Conservation (phyloP, 768 basidiomycete species). For the Kondoa malvinella region DNA sequence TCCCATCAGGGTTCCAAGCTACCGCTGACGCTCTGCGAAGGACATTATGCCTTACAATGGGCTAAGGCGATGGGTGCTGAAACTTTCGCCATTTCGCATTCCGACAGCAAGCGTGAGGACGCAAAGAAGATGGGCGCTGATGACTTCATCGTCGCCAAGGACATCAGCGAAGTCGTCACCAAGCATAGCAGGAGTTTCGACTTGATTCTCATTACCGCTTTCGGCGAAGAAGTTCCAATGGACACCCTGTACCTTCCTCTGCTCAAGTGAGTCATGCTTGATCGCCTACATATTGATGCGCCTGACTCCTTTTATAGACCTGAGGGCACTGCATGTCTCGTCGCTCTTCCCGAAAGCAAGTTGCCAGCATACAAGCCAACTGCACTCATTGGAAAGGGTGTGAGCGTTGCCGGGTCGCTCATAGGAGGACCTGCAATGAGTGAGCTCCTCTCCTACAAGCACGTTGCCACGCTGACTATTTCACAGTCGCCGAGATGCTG, state of each 20-base stretch:
- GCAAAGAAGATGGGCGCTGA: conserved; percentile 44
- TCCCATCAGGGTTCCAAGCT: conserved; percentile 5
- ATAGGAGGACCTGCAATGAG: too few relatives aligned
- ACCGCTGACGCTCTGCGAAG: neutral
- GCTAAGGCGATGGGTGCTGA: conserved; percentile 26
- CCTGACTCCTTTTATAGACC: too few relatives aligned
- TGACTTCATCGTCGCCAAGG: conserved; percentile 39
- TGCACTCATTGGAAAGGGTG: neutral
- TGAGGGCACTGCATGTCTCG: neutral
- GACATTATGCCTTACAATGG: neutral
- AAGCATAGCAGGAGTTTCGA: neutral
- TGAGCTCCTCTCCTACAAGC: too few relatives aligned
- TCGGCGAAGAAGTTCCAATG: neutral
- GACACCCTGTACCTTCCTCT: neutral
- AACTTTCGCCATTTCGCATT: conserved; percentile 27
- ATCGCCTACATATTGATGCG: too few relatives aligned
- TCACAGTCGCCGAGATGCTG: conserved; percentile 46
- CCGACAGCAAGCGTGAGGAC: conserved; percentile 39
- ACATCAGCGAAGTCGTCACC: conserved; percentile 5
- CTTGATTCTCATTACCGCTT: neutral
- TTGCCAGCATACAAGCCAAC: neutral
- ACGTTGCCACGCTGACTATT: too few relatives aligned
- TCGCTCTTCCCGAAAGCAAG: neutral
- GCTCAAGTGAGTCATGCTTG: too few relatives aligned
- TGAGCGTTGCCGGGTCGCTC: too few relatives aligned